These are phyloP conservation scores for Hansenula lynferdii DNA, from an alignment of 1,139 yeast species.

Conservation along the genomic window DNA sequence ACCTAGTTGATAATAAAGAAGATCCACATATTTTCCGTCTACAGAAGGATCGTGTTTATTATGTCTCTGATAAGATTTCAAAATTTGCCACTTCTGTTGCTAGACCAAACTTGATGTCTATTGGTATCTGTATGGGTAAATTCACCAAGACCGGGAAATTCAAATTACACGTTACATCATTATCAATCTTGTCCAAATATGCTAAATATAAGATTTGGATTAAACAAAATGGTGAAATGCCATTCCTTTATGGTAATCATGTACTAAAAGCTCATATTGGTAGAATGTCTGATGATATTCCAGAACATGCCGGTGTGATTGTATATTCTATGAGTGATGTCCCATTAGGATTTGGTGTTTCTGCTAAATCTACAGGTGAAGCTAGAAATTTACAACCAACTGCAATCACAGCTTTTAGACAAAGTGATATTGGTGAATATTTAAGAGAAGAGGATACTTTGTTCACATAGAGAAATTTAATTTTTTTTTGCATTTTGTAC, in stretches of 20 bases:
- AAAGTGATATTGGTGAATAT: slow-evolving; percentile 97
- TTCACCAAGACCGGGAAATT: slow-evolving; percentile 98
- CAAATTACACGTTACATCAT: slow-evolving; percentile 89
- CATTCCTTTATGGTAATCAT: slow-evolving; percentile 93
- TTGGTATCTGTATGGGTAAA: slow-evolving; percentile 92
- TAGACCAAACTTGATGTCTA: slow-evolving; percentile 83
- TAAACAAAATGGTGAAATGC: slow-evolving; percentile 98
- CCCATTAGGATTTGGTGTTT: slow-evolving; percentile 94
- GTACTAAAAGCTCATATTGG: slow-evolving; percentile 96
- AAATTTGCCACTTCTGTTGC: slow-evolving; percentile 88
- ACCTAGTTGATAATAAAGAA: slow-evolving; percentile 80
- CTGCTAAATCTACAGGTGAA: slow-evolving; percentile 90
- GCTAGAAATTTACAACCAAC: slow-evolving; percentile 88
- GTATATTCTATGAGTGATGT: slow-evolving; percentile 88
- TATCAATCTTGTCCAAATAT: slow-evolving; percentile 74
- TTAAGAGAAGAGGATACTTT: slow-evolving; percentile 96
- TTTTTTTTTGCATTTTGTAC: background rate
- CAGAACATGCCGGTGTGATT: slow-evolving; percentile 96
- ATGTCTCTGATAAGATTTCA: slow-evolving; percentile 79
- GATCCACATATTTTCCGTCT: slow-evolving; percentile 93
- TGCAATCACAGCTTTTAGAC: slow-evolving; percentile 92
- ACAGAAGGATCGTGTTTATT: slow-evolving; percentile 95
- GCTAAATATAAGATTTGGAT: slow-evolving; percentile 97
- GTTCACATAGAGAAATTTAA: slow-evolving; percentile 53
- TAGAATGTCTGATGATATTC: slow-evolving; percentile 94